phyloP scores from a whole-genome alignment of 164 flowering plant genomes.

The Brasenia schreberi region DNA sequence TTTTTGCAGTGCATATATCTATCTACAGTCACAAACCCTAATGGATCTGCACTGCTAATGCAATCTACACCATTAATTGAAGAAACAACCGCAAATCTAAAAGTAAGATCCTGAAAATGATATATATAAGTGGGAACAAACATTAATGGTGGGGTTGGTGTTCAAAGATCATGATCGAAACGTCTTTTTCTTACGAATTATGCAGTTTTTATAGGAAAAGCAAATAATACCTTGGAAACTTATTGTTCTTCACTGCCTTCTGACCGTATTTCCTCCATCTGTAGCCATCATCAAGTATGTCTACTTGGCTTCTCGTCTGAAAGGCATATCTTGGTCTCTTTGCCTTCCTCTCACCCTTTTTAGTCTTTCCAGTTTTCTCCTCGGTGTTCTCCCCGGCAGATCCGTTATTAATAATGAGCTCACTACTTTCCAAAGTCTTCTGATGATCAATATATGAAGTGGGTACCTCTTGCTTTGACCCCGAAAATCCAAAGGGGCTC shows the following conservation, averaged over 20 bases:
- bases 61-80: too few species aligned
- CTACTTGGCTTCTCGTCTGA: constrained; percentile 69
- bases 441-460: neutral
- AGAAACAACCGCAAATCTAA: too few species aligned
- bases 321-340: constrained; percentile 55
- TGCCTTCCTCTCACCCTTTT: constrained; percentile 34
- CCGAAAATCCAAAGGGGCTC: constrained; percentile 10
- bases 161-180: too few species aligned
- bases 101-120: too few species aligned
- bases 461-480: constrained; percentile 8
- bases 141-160: too few species aligned
- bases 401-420: constrained; percentile 1
- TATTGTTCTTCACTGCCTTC: constrained; percentile 80
- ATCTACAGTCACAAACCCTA: too few species aligned
- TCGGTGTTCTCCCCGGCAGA: constrained; percentile 8
- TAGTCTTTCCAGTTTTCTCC: constrained; percentile 10
- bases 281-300: constrained; percentile 85
- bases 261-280: constrained; percentile 93
- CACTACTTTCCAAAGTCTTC: neutral
- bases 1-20: too few species aligned
- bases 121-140: neutral
- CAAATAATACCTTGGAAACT: constrained; percentile 49
- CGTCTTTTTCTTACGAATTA: too few species aligned
- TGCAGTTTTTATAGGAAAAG: too few species aligned
- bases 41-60: too few species aligned